These are phyloP conservation scores for Akanthomyces uredinophilus DNA, from an alignment of 2,329 filamentous ascomycete genomes.

Conservation along the genomic window DNA sequence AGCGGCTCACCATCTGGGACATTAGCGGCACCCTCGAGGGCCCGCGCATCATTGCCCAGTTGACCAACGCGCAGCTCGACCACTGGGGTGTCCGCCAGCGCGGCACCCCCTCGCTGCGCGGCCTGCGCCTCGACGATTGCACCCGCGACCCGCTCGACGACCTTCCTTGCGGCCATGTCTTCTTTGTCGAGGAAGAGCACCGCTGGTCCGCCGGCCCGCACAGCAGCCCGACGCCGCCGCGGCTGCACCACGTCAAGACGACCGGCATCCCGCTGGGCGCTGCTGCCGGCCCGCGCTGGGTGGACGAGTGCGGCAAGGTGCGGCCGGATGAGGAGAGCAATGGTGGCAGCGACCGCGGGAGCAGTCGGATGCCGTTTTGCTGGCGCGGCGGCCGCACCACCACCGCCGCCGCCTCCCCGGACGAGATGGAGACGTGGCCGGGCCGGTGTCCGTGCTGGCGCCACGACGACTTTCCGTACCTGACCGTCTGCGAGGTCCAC, in stretches of 20 bases:
- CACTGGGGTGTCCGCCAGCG: slow-evolving; percentile 50
- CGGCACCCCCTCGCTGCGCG: slow-evolving; percentile 43
- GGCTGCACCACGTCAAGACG: slow-evolving; percentile 40
- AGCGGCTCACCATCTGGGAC: slow-evolving; percentile 56
- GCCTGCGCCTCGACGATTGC: slow-evolving; percentile 43
- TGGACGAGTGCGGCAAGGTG: slow-evolving; percentile 37
- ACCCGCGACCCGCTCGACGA: slow-evolving; percentile 29
- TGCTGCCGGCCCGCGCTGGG: slow-evolving; percentile 42
- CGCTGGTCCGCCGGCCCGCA: slow-evolving; percentile 44
- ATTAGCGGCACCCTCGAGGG: slow-evolving; percentile 40
- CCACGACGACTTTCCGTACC: slow-evolving; percentile 48
- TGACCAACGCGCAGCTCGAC: slow-evolving; percentile 47
- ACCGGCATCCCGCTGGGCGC: slow-evolving; percentile 50
- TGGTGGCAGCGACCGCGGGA: no score
- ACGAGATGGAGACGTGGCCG: slow-evolving; percentile 17
- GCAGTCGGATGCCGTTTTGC: slow-evolving; percentile 36
- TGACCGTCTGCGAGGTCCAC: slow-evolving; percentile 42
- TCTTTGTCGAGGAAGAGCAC: slow-evolving; percentile 53
- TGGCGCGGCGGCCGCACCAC: slow-evolving; percentile 24
- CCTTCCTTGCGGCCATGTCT: slow-evolving; percentile 35
- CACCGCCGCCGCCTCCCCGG: not conserved
- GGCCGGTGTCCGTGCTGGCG: slow-evolving; percentile 46
- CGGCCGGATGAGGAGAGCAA: slow-evolving; percentile 18
- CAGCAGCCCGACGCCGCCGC: slow-evolving; percentile 33
- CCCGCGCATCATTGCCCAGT: slow-evolving; percentile 43